These are phyloP conservation scores for Maudiozyma saulgeensis DNA, from an alignment of 805 yeast genomes.

Conservation along the genomic window DNA sequence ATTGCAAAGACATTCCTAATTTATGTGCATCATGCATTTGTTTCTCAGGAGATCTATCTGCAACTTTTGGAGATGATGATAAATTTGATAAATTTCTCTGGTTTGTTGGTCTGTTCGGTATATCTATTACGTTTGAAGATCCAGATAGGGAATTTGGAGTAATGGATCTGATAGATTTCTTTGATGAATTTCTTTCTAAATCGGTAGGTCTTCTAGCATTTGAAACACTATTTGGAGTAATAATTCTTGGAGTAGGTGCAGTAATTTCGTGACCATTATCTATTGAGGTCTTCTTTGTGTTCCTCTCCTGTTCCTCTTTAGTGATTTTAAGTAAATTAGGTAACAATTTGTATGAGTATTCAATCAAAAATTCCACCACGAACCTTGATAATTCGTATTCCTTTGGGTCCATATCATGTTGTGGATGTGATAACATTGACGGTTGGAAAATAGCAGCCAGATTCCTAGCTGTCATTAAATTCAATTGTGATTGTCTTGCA, in stretches of 20 bases:
- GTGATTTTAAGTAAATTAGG: slow-evolving; percentile 40
- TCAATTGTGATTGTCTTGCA: slow-evolving; percentile 63
- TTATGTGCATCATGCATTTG: not conserved
- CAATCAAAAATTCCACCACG: slow-evolving; percentile 82
- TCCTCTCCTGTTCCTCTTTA: slow-evolving; percentile 15
- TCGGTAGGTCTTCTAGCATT: not conserved
- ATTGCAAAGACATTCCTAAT: not conserved
- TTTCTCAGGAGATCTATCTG: not conserved
- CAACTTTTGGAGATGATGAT: slow-evolving; percentile 1
- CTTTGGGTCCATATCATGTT: slow-evolving; percentile 84
- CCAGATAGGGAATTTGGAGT: not conserved
- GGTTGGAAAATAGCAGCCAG: slow-evolving; percentile 96
- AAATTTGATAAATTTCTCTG: not conserved
- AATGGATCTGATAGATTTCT: not conserved
- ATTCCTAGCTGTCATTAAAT: slow-evolving; percentile 87
- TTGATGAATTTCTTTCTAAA: not conserved
- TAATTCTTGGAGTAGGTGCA: not conserved
- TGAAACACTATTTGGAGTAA: not conserved
- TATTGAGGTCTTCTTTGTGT: not conserved
- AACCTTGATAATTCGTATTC: slow-evolving; percentile 82
- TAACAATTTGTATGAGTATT: slow-evolving; percentile 69
- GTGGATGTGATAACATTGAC: slow-evolving; percentile 85
- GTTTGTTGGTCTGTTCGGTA: slow-evolving; percentile 1
- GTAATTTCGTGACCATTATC: not conserved
- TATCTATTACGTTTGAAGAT: slow-evolving; percentile 4